These are phyloP conservation scores for Alternaria metachromatica DNA, from an alignment of 2,329 filamentous ascomycete species.

Conservation along the genomic window DNA sequence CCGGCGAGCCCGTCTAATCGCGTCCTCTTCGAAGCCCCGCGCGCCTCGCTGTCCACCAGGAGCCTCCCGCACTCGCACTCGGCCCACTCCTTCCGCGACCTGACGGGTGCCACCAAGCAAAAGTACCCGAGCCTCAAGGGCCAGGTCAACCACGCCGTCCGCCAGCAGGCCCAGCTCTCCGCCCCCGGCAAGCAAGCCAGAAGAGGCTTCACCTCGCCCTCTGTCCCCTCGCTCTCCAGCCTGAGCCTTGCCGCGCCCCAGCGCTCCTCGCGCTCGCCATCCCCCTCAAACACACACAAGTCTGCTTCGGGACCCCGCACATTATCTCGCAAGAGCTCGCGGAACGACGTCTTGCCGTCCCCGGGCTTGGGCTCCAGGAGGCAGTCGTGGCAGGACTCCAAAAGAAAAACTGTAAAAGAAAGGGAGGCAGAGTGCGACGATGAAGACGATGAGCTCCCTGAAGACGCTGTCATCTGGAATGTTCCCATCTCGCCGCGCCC, in stretches of 20 bases:
- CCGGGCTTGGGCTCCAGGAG: constrained; percentile 49
- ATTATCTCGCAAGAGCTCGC: constrained; percentile 43
- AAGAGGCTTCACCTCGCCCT: constrained; percentile 51
- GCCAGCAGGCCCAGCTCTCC: constrained; percentile 44
- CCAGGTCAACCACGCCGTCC: constrained; percentile 45
- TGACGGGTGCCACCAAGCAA: constrained; percentile 46
- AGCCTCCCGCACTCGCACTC: constrained; percentile 27
- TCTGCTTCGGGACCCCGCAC: constrained; percentile 36
- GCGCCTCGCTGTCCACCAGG: constrained; percentile 23
- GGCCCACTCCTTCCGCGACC: constrained; percentile 46
- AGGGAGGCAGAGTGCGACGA: constrained; percentile 82
- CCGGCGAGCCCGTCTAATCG: constrained; percentile 36
- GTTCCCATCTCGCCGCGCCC: constrained; percentile 75
- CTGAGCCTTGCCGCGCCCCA: constrained; percentile 39
- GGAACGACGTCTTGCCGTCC: constrained; percentile 41
- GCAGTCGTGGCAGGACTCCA: constrained; percentile 69
- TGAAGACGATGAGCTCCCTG: constrained; percentile 71
- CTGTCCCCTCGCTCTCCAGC: constrained; percentile 43
- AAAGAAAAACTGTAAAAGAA: constrained; percentile 71
- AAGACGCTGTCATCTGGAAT: constrained; percentile 80
- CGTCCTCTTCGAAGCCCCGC: constrained; percentile 40
- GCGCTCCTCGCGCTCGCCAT: constrained; percentile 47
- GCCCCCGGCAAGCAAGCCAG: constrained; percentile 49
- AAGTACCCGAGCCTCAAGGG: constrained; percentile 51
- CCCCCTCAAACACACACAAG: constrained; percentile 38